These are phyloP conservation scores for Xylogone sp. DNA, from an alignment of 2,329 filamentous ascomycete genomes.

Conservation along the genomic window DNA sequence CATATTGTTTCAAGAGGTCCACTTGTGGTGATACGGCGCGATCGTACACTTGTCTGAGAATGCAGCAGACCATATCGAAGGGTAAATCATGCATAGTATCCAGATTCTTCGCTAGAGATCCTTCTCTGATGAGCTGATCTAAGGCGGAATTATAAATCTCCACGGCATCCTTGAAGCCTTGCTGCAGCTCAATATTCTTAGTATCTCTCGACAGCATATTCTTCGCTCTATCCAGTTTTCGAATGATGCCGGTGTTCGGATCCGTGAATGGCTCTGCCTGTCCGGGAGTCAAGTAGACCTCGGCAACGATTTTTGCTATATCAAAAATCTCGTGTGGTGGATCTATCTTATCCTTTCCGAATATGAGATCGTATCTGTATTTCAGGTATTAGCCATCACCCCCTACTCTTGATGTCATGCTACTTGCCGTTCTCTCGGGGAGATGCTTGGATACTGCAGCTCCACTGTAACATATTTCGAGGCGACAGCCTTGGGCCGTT, in stretches of 20 bases:
- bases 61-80: slow-evolving; percentile 70
- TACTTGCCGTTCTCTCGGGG: slow-evolving; percentile 60
- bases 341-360: slow-evolving; percentile 75
- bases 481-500: slow-evolving; percentile 43
- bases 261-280: slow-evolving; percentile 66
- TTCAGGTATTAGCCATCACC: slow-evolving; percentile 9
- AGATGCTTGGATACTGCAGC: slow-evolving; percentile 80
- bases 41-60: slow-evolving; percentile 84
- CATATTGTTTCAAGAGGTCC: slow-evolving; percentile 77
- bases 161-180: slow-evolving; percentile 70
- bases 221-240: slow-evolving; percentile 68
- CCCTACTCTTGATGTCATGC: not conserved
- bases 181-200: slow-evolving; percentile 58
- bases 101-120: slow-evolving; percentile 69
- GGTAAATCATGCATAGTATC: slow-evolving; percentile 66
- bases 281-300: slow-evolving; percentile 72
- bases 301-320: slow-evolving; percentile 65
- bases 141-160: slow-evolving; percentile 74
- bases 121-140: slow-evolving; percentile 60
- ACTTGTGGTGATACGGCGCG: slow-evolving; percentile 89
- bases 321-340: slow-evolving; percentile 70
- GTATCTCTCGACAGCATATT: slow-evolving; percentile 31
- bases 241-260: slow-evolving; percentile 69
- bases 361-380: slow-evolving; percentile 66
- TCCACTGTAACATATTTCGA: slow-evolving; percentile 57